Evolutionary conservation across 2,329 filamentous ascomycete genomes (phyloP).

Genomic region (Diaporthe amygdali): DNA sequence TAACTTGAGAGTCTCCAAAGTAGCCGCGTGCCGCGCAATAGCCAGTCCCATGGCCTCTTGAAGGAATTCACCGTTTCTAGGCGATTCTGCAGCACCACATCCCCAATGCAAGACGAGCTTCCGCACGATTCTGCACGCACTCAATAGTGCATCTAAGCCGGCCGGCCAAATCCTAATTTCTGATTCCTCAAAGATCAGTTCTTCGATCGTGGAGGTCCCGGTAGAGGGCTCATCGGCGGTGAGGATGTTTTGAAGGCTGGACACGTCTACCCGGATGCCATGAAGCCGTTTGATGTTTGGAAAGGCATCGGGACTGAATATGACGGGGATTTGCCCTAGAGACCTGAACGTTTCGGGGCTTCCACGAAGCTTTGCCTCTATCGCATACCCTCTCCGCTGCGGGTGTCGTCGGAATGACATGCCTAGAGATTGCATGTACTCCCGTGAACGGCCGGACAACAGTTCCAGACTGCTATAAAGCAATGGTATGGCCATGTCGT

Average conservation of each 20-base stretch:
- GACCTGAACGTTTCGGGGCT: neutral
- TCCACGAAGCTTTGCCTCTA: neutral
- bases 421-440: neutral
- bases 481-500: neutral
- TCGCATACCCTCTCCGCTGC: neutral
- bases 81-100: neutral
- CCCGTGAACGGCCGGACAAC: neutral
- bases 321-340: neutral
- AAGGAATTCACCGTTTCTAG: neutral
- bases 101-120: constrained; percentile 8
- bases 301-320: neutral
- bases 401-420: neutral
- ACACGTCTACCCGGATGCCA: neutral
- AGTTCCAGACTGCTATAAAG: neutral
- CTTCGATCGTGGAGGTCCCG: neutral
- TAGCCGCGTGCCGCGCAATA: neutral
- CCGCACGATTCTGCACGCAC: neutral
- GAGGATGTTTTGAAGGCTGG: neutral
- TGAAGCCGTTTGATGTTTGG: neutral
- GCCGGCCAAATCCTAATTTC: neutral
- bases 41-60: neutral
- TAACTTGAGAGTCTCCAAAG: neutral
- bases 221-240: neutral
- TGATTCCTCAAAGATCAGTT: neutral
- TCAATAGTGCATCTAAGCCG: neutral